phyloP scores from a whole-genome alignment of 2,329 filamentous ascomycete genomes.

The Aspergillus eucalypticola region DNA sequence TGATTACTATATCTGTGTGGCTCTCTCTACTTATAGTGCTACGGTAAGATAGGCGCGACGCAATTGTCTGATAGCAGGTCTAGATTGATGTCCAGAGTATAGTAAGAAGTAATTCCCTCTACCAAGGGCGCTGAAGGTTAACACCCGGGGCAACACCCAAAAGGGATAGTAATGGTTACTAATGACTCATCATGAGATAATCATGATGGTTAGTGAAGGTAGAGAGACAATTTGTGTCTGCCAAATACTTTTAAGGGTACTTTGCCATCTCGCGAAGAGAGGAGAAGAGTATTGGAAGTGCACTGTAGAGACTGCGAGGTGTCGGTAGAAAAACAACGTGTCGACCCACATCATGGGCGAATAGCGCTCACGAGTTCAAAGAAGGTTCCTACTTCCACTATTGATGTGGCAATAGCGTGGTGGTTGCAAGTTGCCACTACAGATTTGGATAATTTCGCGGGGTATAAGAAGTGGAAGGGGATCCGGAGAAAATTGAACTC shows the following conservation, averaged over 20 bases:
- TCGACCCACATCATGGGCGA: slow-evolving; percentile 4
- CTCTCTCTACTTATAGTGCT: no score
- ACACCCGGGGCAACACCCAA: no score
- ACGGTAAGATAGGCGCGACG: background rate
- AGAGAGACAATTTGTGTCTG: background rate
- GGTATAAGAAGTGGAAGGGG: slow-evolving; percentile 24
- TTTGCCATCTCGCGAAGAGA: background rate
- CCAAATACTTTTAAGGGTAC: background rate
- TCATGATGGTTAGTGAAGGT: background rate
- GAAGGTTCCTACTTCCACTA: slow-evolving; percentile 7
- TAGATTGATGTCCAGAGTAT: background rate
- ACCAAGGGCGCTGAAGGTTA: background rate
- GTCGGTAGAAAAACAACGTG: background rate
- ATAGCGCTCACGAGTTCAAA: background rate
- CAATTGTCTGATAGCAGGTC: background rate
- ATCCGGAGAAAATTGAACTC: slow-evolving; percentile 19
- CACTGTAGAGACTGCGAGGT: background rate
- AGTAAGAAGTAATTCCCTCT: background rate
- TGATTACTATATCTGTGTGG: no score
- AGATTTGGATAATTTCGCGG: slow-evolving; percentile 22
- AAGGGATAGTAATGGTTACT: background rate
- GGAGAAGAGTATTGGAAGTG: background rate
- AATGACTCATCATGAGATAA: background rate
- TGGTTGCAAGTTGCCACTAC: slow-evolving; percentile 13
- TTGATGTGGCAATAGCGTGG: slow-evolving; percentile 2